These are phyloP conservation scores for Hemileccinum rubropunctum DNA, from an alignment of 768 basidiomycete species.

Conservation along the genomic window DNA sequence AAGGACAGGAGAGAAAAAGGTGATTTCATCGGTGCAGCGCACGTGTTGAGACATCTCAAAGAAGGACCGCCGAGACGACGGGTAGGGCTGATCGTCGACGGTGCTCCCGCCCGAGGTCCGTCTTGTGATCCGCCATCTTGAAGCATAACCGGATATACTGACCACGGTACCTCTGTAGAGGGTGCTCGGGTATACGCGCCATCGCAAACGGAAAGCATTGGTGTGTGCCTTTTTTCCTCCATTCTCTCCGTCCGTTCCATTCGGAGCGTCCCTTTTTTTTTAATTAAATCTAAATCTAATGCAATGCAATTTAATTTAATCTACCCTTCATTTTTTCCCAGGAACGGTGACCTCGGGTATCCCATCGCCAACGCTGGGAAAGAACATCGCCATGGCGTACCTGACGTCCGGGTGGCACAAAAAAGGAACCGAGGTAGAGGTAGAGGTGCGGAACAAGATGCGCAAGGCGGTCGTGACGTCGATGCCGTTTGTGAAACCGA, in stretches of 20 bases:
- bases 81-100: conserved; percentile 81
- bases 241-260: too few species aligned
- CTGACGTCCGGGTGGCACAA: conserved; percentile 80
- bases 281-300: too few species aligned
- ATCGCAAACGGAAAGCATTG: conserved; percentile 53
- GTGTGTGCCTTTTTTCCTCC: conserved; percentile 31
- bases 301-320: too few species aligned
- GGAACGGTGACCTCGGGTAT: conserved; percentile 91
- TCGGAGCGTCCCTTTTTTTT: too few species aligned
- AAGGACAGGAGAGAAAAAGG: conserved; percentile 75
- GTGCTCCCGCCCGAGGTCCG: conserved; percentile 79
- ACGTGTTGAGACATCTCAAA: conserved; percentile 71
- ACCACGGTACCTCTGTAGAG: conserved; percentile 41
- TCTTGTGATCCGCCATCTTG: too few species aligned
- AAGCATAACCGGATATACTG: too few species aligned
- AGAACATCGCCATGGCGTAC: conserved; percentile 98
- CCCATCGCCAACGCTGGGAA: conserved; percentile 84
- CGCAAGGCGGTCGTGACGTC: conserved; percentile 69
- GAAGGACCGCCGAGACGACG: conserved; percentile 74
- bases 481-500: conserved; percentile 87
- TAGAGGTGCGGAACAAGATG: conserved; percentile 82
- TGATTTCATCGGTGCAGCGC: conserved; percentile 76
- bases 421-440: conserved; percentile 80
- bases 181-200: conserved; percentile 72
- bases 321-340: conserved; percentile 19